phyloP scores from a whole-genome alignment of 345 rosid species.

The Clausena lansium region DNA sequence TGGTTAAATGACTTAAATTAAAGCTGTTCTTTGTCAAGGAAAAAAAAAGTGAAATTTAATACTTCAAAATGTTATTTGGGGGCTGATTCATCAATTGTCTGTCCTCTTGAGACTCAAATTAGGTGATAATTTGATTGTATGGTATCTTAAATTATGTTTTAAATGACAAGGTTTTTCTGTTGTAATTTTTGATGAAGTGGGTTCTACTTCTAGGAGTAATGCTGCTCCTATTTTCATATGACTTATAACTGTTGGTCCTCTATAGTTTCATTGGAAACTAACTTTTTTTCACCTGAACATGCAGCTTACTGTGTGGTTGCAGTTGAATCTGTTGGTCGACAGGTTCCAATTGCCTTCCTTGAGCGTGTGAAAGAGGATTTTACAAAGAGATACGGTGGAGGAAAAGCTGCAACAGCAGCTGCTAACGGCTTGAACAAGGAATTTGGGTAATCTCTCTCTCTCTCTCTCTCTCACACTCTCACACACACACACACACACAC shows the following conservation, averaged over 20 bases:
- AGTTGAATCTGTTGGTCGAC: constrained; percentile 54
- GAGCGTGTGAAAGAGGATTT: constrained; percentile 63
- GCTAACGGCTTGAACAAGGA: constrained; percentile 55
- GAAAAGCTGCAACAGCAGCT: constrained; percentile 50
- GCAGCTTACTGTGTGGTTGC: constrained; percentile 76
- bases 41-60: not conserved
- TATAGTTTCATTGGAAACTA: not conserved
- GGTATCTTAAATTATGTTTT: not conserved
- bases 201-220: not conserved
- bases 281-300: constrained; percentile 6
- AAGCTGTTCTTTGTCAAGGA: not conserved
- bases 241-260: too few species aligned
- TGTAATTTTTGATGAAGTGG: not conserved
- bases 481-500: too few species aligned
- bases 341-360: constrained; percentile 59
- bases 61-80: not conserved
- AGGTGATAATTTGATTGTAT: not conserved
- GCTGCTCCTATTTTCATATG: not conserved
- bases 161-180: not conserved
- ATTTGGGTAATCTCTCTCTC: constrained; percentile 35
- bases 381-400: constrained; percentile 46
- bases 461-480: not conserved
- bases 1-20: not conserved
- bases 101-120: not conserved
- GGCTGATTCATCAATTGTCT: not conserved